These are phyloP conservation scores for Draba incana DNA, from an alignment of 345 rosid species.

Conservation along the genomic window DNA sequence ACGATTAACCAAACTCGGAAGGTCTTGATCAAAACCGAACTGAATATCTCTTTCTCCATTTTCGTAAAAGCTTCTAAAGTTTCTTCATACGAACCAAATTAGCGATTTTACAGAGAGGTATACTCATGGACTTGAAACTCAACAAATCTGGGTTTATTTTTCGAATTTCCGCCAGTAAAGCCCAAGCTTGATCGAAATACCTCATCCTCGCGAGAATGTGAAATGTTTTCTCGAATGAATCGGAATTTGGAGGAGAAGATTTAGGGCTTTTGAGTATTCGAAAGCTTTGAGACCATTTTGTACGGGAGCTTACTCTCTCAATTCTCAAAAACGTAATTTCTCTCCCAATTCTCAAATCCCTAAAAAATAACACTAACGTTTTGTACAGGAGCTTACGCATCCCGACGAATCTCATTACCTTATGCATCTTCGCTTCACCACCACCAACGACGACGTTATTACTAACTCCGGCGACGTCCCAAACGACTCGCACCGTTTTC, in stretches of 20 bases:
- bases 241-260: slow-evolving; percentile 46
- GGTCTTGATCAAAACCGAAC: slow-evolving; percentile 63
- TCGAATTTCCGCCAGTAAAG: slow-evolving; percentile 60
- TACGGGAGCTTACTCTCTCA: too few relatives aligned
- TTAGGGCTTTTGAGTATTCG: slow-evolving; percentile 52
- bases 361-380: slow-evolving; percentile 94
- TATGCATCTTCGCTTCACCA: slow-evolving; percentile 49
- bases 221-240: slow-evolving; percentile 84
- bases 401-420: slow-evolving; percentile 84
- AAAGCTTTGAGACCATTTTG: slow-evolving; percentile 88
- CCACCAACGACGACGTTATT: too few relatives aligned
- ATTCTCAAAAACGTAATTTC: too few relatives aligned
- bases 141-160: slow-evolving; percentile 51
- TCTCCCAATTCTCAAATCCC: too few relatives aligned
- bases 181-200: slow-evolving; percentile 88
- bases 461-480: slow-evolving; percentile 22
- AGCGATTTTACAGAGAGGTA: slow-evolving; percentile 66
- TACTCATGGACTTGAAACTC: slow-evolving; percentile 78
- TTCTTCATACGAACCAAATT: slow-evolving; percentile 69
- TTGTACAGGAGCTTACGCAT: slow-evolving; percentile 91
- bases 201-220: slow-evolving; percentile 85
- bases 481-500: slow-evolving; percentile 59
- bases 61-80: slow-evolving; percentile 64
- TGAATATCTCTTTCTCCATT: slow-evolving; percentile 67
- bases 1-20: slow-evolving; percentile 37